Evolutionary conservation across 805 yeast species (phyloP).

Genomic region (Sungouiozyma ichnusensis): DNA sequence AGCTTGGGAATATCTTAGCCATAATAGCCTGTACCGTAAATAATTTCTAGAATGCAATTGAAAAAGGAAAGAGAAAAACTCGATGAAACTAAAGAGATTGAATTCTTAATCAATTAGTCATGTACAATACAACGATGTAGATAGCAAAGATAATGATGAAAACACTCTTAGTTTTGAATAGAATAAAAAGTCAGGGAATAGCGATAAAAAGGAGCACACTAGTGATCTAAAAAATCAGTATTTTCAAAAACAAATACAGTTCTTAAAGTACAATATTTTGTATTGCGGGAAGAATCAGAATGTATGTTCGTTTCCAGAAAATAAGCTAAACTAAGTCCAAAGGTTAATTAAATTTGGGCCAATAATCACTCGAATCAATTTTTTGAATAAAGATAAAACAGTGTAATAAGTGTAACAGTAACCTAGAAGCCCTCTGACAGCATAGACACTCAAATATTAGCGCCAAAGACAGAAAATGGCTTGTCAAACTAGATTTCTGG

Average conservation of each 20-base stretch:
- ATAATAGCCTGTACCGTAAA: slow-evolving; percentile 1
- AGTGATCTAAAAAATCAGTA: too few species aligned
- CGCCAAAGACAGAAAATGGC: neutral
- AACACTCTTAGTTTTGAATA: too few species aligned
- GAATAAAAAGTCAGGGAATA: too few species aligned
- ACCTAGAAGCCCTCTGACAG: neutral
- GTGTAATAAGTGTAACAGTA: neutral
- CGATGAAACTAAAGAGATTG: neutral
- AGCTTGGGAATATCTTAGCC: slow-evolving; percentile 4
- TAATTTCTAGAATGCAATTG: neutral
- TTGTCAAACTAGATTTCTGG: neutral
- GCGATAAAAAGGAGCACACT: neutral
- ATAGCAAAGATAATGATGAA: too few species aligned
- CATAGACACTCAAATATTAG: neutral
- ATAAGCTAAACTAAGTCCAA: too few species aligned
- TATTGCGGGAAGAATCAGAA: too few species aligned
- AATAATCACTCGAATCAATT: neutral
- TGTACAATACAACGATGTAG: neutral
- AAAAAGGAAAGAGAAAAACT: neutral
- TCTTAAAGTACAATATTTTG: too few species aligned
- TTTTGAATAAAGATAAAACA: neutral
- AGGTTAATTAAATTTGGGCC: too few species aligned
- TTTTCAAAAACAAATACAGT: too few species aligned
- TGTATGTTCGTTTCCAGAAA: too few species aligned
- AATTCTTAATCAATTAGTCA: neutral